These are phyloP conservation scores for Taiwanofungus camphoratus DNA, from an alignment of 1,284 basidiomycete species.

Conservation along the genomic window DNA sequence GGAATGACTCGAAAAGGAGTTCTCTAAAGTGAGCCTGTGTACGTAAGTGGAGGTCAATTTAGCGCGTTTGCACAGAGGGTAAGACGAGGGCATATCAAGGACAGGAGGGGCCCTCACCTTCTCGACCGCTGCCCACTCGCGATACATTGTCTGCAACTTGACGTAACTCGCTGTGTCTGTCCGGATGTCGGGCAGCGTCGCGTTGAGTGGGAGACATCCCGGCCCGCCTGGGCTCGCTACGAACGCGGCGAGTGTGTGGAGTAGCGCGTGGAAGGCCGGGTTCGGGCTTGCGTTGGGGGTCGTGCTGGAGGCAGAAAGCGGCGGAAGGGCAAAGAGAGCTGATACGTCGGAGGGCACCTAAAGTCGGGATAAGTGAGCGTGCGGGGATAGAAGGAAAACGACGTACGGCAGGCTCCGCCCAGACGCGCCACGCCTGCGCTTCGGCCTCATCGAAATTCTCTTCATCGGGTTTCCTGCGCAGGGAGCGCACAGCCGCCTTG, in stretches of 20 bases:
- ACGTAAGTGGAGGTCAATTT: background rate
- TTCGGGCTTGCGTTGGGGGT: slow-evolving; percentile 17
- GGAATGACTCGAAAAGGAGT: slow-evolving; percentile 18
- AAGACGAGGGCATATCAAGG: background rate
- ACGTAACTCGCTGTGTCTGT: slow-evolving; percentile 84
- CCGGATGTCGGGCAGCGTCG: slow-evolving; percentile 93
- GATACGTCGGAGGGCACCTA: slow-evolving; percentile 65
- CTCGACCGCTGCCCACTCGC: slow-evolving; percentile 65
- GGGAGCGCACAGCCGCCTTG: slow-evolving; percentile 54
- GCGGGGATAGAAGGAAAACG: background rate
- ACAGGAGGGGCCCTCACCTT: slow-evolving; percentile 30
- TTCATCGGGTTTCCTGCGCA: slow-evolving; percentile 75
- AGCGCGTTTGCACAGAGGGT: background rate
- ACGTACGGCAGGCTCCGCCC: slow-evolving; percentile 51
- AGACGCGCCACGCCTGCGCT: slow-evolving; percentile 73
- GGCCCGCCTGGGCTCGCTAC: slow-evolving; percentile 32
- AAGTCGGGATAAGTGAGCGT: background rate
- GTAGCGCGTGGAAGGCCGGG: slow-evolving; percentile 75
- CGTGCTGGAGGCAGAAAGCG: slow-evolving; percentile 32
- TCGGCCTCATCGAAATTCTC: slow-evolving; percentile 97
- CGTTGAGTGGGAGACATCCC: slow-evolving; percentile 42
- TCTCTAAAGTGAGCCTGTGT: slow-evolving; percentile 23
- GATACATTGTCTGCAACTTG: slow-evolving; percentile 74
- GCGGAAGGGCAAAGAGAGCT: slow-evolving; percentile 46
- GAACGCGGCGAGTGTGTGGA: slow-evolving; percentile 71